Conservation (phyloP, 1,139 yeast species). For the Nakaseomyces sp. region DNA sequence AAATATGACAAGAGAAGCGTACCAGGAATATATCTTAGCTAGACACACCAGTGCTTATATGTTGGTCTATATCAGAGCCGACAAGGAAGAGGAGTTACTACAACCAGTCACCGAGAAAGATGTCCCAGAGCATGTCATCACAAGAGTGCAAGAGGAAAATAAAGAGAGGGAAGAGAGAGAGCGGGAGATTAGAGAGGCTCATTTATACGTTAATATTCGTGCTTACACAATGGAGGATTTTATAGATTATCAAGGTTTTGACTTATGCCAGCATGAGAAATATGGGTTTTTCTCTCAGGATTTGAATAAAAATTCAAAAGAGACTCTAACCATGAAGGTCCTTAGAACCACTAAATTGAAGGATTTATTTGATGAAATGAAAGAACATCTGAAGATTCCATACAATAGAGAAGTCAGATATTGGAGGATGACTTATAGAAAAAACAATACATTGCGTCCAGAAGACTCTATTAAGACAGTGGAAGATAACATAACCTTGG, state of each 20-base stretch:
- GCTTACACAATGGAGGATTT: slow-evolving; percentile 48
- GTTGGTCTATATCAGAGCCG: slow-evolving; percentile 83
- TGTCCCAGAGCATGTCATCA: slow-evolving; percentile 64
- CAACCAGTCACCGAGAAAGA: slow-evolving; percentile 48
- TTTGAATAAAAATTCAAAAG: slow-evolving; percentile 39
- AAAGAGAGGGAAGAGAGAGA: slow-evolving; percentile 49
- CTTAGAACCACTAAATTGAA: slow-evolving; percentile 49
- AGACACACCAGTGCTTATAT: slow-evolving; percentile 92
- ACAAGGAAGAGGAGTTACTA: slow-evolving; percentile 49
- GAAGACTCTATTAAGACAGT: slow-evolving; percentile 42
- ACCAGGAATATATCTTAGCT: slow-evolving; percentile 54
- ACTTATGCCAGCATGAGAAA: slow-evolving; percentile 54
- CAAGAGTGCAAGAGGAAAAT: slow-evolving; percentile 53
- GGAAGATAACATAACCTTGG: slow-evolving; percentile 34
- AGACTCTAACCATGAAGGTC: slow-evolving; percentile 46
- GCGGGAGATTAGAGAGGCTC: slow-evolving; percentile 68
- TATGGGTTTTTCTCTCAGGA: slow-evolving; percentile 40
- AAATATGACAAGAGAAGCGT: slow-evolving; percentile 48
- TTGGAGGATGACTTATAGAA: slow-evolving; percentile 60
- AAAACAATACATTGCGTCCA: slow-evolving; percentile 66
- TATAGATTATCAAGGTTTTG: slow-evolving; percentile 61
- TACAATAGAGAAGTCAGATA: slow-evolving; percentile 41
- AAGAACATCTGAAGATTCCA: slow-evolving; percentile 38
- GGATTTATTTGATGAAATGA: slow-evolving; percentile 44
- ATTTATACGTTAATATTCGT: slow-evolving; percentile 56